Base-by-base conservation (phyloP, 2,329 filamentous ascomycete species). In the Aspergillus sp. region DNA sequence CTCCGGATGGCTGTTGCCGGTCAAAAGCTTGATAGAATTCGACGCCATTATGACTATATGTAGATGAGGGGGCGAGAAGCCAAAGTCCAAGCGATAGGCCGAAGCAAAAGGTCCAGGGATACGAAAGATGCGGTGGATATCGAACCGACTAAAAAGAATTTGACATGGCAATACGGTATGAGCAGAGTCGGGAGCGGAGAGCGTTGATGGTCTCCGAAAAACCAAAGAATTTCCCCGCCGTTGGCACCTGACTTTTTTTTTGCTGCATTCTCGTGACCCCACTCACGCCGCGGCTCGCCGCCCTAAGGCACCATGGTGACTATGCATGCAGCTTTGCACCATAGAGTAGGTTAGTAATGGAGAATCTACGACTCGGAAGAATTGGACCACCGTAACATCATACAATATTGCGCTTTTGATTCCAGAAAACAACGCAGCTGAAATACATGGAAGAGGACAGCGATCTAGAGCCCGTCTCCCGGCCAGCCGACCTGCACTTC, bases 21-120 rank as follows among this genome's bases (percentile, higher is more conserved):
- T 90, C 73, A 90, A 79, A 62, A 90, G 78, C 76, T 90, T 90
- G 73, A 90, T 90, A 39, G 85, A 87, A 77, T 90, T 90, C 62
- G 86, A 83, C 65, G 87, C 84, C 88, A 90, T 90, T 59, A 39
- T 64, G 49, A 53, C 19, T 46, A 35, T 31, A 21, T 23, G 31
- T 39, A 25, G 23, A 27, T 17, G 21, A 46, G 45, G 5, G 27
- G 35, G 12, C 12, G 33, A 14, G 12, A 49, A 35, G 31, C 11
- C 23, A 21, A 39, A 39, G 41, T 37, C 6, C 21, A 11, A 23
- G 49, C 51, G 41, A 19, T 25, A 40, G n/a, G 41, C 21, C 15
- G 40, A 47, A 46, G 33, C 27, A 39, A 23, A 21, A 46, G 5
- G 15, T 11, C 9, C 3, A 15, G 15, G 45, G 11, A 35, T 27